Conservation (phyloP, 176 grass and related monocot species). For the Lolium perenne region DNA sequence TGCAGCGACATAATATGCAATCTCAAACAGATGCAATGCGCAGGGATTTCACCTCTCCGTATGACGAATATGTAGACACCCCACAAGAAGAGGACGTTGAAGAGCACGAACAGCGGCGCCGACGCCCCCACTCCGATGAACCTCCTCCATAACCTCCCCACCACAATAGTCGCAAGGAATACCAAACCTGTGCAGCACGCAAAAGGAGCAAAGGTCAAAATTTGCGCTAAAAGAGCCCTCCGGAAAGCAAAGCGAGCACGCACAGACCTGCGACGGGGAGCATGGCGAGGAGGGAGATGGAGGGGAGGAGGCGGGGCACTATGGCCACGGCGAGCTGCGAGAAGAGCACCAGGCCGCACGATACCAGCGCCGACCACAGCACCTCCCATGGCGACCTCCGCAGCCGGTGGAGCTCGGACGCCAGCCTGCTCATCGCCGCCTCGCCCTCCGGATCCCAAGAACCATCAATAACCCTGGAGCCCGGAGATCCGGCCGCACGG, state of each 20-base stretch:
- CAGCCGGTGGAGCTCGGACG: slow-evolving; percentile 64
- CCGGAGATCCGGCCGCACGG: slow-evolving; percentile 38
- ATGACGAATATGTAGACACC: slow-evolving; percentile 73
- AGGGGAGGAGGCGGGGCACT: slow-evolving; percentile 78
- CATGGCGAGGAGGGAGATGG: slow-evolving; percentile 80
- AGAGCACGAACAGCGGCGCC: slow-evolving; percentile 87
- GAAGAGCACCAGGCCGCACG: slow-evolving; percentile 68
- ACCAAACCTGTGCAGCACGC: slow-evolving; percentile 65
- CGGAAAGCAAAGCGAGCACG: not conserved
- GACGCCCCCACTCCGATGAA: slow-evolving; percentile 70
- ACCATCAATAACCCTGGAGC: slow-evolving; percentile 43
- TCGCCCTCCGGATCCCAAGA: slow-evolving; percentile 32
- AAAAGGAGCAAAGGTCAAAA: slow-evolving; percentile 32
- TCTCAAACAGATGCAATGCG: slow-evolving; percentile 21
- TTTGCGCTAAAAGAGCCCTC: not conserved
- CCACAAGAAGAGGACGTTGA: slow-evolving; percentile 95
- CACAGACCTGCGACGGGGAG: slow-evolving; percentile 78
- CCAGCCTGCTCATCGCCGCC: slow-evolving; percentile 67
- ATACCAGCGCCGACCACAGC: slow-evolving; percentile 67
- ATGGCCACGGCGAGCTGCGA: slow-evolving; percentile 85
- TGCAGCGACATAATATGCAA: not conserved
- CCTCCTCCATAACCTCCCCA: slow-evolving; percentile 76
- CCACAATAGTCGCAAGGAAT: slow-evolving; percentile 64
- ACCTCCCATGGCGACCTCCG: slow-evolving; percentile 71
- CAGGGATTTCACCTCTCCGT: slow-evolving; percentile 58